Evolutionary conservation across 2,329 filamentous ascomycete genomes (phyloP).

Genomic region (Nannizzia gypsea): DNA sequence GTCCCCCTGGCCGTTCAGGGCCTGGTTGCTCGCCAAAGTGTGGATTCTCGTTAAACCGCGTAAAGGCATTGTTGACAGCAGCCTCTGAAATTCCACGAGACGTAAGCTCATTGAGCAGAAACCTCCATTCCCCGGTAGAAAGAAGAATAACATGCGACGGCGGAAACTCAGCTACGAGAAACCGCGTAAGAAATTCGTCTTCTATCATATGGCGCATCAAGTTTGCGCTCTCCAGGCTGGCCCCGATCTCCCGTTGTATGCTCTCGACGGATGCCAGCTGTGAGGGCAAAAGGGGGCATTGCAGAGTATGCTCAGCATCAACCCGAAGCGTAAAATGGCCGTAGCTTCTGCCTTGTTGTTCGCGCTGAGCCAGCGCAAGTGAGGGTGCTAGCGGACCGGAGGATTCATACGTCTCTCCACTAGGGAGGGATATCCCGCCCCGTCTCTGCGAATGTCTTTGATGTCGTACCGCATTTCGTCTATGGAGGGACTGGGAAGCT

Average conservation of each 20-base stretch:
- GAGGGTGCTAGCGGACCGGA: constrained; percentile 21
- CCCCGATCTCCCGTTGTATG: constrained; percentile 31
- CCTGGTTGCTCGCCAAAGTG: constrained; percentile 31
- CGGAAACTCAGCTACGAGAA: constrained; percentile 31
- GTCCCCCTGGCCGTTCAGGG: constrained; percentile 28
- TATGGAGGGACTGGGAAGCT: constrained; percentile 23
- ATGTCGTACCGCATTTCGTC: constrained; percentile 28
- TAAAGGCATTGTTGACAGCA: constrained; percentile 28
- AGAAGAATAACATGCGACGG: constrained; percentile 26
- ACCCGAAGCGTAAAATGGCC: constrained; percentile 34
- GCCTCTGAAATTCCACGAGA: constrained; percentile 27
- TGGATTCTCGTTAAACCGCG: constrained; percentile 28
- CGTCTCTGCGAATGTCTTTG: constrained; percentile 18
- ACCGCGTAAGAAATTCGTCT: constrained; percentile 33
- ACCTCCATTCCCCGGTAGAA: constrained; percentile 26
- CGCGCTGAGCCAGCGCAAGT: constrained; percentile 29
- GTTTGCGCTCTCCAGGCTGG: constrained; percentile 28
- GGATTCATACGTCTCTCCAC: constrained; percentile 7
- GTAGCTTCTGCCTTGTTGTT: constrained; percentile 31
- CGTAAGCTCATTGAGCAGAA: constrained; percentile 28
- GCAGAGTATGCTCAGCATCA: constrained; percentile 30
- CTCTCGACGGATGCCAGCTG: constrained; percentile 32
- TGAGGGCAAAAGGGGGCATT: constrained; percentile 33
- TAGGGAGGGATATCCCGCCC: constrained; percentile 12
- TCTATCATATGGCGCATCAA: constrained; percentile 35